Evolutionary conservation across 2,329 filamentous ascomycete species (phyloP), one percentile per base, ranked within the genome.

Genomic region (Colletotrichum sp.): DNA sequence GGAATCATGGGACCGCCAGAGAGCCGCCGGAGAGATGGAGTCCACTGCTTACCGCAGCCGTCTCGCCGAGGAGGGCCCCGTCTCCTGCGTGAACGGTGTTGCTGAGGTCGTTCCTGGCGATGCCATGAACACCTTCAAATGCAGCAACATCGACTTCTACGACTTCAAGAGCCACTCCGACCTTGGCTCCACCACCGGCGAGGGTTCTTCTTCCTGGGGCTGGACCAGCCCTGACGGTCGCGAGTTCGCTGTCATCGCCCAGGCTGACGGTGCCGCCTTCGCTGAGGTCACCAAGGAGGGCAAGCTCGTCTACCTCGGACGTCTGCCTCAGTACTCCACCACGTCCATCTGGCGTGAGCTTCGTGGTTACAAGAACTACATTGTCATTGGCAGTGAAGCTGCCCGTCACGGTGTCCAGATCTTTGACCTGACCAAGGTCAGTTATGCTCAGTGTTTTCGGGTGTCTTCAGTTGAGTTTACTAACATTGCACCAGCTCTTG

Each of bases 371-470:
- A 81, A 81, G 77, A 78, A 81, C 77, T 82, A 79, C 74, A 73
- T 81, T 32, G 77, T 84, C 62, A 81, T 85, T 30, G 84, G 84
- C 32, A 83, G 80, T 64, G 84, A 85, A 78, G 86, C 87, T 6
- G 77, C 78, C n/a, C 80, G 83, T 69, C 90, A 92, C 78, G 88
- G 89, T 32, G 86, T 92, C 28, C 91, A 92, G 81, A 89, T 92
- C 80, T 92, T 92, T 76, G 90, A 92, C 78, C 85, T 91, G 87
- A 88, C 65, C 84, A 5, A 76, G 65, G 74, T 73, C 12, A 78
- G 69, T 84, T 13, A 82, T 80, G 9, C 82, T 74, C 66, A 77
- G 6, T 26, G 8, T 61, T 7, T 7, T 18, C 28, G 58, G 32
- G 1, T 26, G 12, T 48, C 9, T 74, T 36, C 3, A 12, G 1